Evolutionary conservation across 1,139 yeast species (phyloP).

Genomic region (Sugiyamaella pinicola): DNA sequence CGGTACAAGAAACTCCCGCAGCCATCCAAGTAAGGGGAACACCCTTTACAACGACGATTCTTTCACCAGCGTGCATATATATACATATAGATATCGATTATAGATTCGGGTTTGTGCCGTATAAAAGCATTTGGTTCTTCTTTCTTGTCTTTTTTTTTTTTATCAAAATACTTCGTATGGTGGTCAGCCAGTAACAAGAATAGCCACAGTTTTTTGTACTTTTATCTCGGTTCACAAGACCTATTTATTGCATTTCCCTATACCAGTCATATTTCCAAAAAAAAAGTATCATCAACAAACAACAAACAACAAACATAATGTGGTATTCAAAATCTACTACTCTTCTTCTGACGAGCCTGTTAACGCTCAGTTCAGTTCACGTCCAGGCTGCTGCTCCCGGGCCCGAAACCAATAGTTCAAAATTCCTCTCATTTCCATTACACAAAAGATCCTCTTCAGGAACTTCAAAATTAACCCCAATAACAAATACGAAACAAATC

Average conservation of each 20-base stretch:
- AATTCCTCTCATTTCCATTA: constrained; percentile 11
- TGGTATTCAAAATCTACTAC: constrained; percentile 4
- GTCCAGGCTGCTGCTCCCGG: background rate
- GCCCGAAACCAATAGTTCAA: background rate
- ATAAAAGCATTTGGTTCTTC: background rate
- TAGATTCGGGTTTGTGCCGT: background rate
- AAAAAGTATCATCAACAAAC: too few relatives aligned
- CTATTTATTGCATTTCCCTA: background rate
- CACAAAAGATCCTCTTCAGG: constrained; percentile 12
- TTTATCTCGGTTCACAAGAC: background rate
- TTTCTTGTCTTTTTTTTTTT: background rate
- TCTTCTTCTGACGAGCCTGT: constrained; percentile 3
- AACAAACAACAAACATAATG: background rate
- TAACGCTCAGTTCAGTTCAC: background rate
- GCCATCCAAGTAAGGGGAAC: constrained; percentile 15
- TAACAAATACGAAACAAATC: constrained; percentile 6
- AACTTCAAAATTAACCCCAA: constrained; percentile 14
- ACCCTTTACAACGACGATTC: too few relatives aligned
- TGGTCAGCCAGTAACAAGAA: background rate
- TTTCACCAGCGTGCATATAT: constrained; percentile 4
- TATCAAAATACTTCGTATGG: background rate
- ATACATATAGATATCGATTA: background rate
- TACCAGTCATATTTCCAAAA: background rate
- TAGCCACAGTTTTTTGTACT: background rate
- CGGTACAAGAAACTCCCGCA: background rate